phyloP scores from a whole-genome alignment of 208 protist species.

The Crithidia mellificae region DNA sequence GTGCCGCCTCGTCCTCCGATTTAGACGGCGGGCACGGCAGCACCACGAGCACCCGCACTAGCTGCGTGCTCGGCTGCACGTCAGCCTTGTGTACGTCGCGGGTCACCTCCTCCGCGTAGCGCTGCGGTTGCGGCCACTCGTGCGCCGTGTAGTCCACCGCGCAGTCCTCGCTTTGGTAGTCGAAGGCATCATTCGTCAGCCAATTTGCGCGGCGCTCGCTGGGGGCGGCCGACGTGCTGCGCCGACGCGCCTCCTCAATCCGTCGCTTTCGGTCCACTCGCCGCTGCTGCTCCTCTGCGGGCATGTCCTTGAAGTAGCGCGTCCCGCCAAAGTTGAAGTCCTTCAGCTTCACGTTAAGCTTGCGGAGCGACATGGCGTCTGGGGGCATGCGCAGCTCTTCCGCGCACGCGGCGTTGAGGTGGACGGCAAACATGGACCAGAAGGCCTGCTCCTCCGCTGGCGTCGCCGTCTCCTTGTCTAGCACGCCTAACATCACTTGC shows the following conservation, averaged over 20 bases:
- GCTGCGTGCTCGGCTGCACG: neutral
- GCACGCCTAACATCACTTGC: conserved; percentile 67
- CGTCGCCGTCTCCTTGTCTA: conserved; percentile 55
- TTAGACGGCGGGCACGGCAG: conserved; percentile 13
- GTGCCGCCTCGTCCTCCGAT: neutral
- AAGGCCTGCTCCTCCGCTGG: conserved; percentile 65
- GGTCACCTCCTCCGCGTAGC: conserved; percentile 40
- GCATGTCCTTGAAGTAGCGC: conserved; percentile 91
- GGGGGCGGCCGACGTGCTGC: neutral
- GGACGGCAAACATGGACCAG: conserved; percentile 71
- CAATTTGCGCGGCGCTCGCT: conserved; percentile 37
- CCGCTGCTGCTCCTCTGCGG: conserved; percentile 63
- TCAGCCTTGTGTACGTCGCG: conserved; percentile 8
- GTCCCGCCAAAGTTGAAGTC: conserved; percentile 91
- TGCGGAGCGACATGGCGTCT: conserved; percentile 74
- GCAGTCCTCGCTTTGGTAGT: conserved; percentile 86
- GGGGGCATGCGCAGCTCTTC: conserved; percentile 65
- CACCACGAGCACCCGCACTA: conserved; percentile 42
- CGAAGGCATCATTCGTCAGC: conserved; percentile 84
- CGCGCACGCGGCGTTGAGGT: conserved; percentile 52
- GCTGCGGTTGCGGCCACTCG: conserved; percentile 47
- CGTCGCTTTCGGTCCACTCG: conserved; percentile 48
- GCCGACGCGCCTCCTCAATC: conserved; percentile 75
- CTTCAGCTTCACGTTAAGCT: conserved; percentile 91
- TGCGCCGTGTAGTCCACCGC: conserved; percentile 62